Conservation (phyloP, 192 early-diverging fungal species). For the Coemansia sp. region DNA sequence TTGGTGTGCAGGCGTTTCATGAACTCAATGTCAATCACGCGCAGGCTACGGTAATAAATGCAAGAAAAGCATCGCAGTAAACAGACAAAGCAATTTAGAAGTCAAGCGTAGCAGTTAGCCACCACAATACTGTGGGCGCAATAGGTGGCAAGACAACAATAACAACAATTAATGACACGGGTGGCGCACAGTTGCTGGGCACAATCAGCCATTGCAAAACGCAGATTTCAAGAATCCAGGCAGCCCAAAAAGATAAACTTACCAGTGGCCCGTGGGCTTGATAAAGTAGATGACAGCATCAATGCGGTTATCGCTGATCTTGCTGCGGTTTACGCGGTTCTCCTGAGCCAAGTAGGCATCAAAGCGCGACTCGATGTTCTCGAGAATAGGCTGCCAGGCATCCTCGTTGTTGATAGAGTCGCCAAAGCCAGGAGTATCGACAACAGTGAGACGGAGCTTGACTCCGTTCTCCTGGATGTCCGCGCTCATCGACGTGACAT, state of each 20-base stretch:
- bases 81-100: neutral
- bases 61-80: conserved; percentile 1
- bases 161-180: neutral
- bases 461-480: conserved; percentile 98
- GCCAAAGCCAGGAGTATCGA: conserved; percentile 97
- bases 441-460: conserved; percentile 87
- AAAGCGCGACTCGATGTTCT: conserved; percentile 95
- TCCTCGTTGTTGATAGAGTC: conserved; percentile 99
- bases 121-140: neutral
- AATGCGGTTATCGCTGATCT: conserved; percentile 91
- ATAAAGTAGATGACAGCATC: conserved; percentile 98
- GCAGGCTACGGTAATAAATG: conserved; percentile 54
- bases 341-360: conserved; percentile 92
- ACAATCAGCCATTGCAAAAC: neutral
- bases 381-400: conserved; percentile 95
- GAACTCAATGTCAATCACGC: conserved; percentile 92
- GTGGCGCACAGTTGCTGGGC: conserved; percentile 5
- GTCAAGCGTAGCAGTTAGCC: neutral
- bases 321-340: conserved; percentile 81
- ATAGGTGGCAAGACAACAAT: neutral
- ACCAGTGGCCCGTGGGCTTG: conserved; percentile 90
- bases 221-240: too few species aligned
- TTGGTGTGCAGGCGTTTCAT: conserved; percentile 89
- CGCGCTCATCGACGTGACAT: conserved; percentile 75
- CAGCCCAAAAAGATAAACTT: conserved; percentile 27